phyloP scores from a whole-genome alignment of 2,329 filamentous ascomycete species.

The Aspergillus unguis region DNA sequence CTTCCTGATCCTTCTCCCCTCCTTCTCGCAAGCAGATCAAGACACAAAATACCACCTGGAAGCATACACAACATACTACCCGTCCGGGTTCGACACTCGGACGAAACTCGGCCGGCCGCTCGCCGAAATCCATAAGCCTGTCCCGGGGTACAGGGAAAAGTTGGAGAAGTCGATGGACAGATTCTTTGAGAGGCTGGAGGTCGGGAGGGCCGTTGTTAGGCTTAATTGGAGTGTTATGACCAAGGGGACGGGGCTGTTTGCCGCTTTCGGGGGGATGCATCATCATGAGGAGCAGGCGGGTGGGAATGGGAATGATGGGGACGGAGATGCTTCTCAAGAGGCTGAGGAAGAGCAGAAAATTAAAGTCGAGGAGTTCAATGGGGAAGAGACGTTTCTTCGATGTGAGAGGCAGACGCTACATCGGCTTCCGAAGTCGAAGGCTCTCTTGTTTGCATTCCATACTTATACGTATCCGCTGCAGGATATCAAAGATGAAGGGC shows the following conservation, averaged over 20 bases:
- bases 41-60: constrained; percentile 50
- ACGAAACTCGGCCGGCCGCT: constrained; percentile 54
- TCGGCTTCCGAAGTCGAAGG: constrained; percentile 52
- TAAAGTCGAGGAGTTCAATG: constrained; percentile 40
- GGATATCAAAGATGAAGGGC: constrained; percentile 56
- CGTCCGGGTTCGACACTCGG: constrained; percentile 56
- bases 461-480: constrained; percentile 58
- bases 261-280: constrained; percentile 38
- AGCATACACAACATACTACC: constrained; percentile 57
- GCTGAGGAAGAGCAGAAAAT: constrained; percentile 19
- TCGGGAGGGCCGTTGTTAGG: constrained; percentile 54
- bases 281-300: constrained; percentile 6
- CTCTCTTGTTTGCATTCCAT: constrained; percentile 60
- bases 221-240: constrained; percentile 50
- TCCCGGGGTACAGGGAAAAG: constrained; percentile 57
- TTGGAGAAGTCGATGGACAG: constrained; percentile 60
- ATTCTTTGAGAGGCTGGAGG: constrained; percentile 55
- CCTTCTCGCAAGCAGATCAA: constrained; percentile 18
- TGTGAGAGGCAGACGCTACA: constrained; percentile 62
- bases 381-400: constrained; percentile 45
- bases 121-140: constrained; percentile 56
- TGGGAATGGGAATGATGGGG: constrained; percentile 3
- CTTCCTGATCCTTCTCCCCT: constrained; percentile 56
- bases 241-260: constrained; percentile 36
- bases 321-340: constrained; percentile 1